Conservation (phyloP, 495 filamentous ascomycete species). For the Penicillium egyptiacum region DNA sequence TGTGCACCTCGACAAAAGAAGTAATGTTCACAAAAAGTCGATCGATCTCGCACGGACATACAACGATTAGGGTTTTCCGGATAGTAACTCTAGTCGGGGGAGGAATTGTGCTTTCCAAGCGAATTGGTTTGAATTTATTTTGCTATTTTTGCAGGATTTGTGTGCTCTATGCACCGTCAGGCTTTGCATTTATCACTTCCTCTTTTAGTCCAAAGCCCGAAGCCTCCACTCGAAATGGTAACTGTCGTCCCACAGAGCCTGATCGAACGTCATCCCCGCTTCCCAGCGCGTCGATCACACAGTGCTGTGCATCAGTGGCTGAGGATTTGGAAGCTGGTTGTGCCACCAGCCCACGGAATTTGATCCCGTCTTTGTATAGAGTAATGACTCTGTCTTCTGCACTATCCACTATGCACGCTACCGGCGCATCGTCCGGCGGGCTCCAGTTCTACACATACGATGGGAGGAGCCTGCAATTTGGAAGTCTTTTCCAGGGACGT, state of each 20-base stretch:
- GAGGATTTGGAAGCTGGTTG: background rate
- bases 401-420: conserved; percentile 7
- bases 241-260: background rate
- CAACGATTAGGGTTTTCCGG: background rate
- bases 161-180: background rate
- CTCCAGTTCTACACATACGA: background rate
- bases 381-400: background rate
- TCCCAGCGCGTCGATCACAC: background rate
- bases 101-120: background rate
- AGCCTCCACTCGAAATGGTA: background rate
- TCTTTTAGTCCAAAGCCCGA: background rate
- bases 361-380: background rate
- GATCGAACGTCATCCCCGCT: background rate
- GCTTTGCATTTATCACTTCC: background rate
- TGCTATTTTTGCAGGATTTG: background rate
- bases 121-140: background rate
- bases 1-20: conserved; percentile 5
- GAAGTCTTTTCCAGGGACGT: background rate
- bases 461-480: background rate
- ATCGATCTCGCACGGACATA: conserved; percentile 5
- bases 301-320: background rate
- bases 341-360: background rate
- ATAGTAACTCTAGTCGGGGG: background rate
- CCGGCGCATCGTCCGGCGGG: background rate
- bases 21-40: background rate